Conservation (phyloP, 352 stramenopile genomes). For the Phytophthora fragariae region DNA sequence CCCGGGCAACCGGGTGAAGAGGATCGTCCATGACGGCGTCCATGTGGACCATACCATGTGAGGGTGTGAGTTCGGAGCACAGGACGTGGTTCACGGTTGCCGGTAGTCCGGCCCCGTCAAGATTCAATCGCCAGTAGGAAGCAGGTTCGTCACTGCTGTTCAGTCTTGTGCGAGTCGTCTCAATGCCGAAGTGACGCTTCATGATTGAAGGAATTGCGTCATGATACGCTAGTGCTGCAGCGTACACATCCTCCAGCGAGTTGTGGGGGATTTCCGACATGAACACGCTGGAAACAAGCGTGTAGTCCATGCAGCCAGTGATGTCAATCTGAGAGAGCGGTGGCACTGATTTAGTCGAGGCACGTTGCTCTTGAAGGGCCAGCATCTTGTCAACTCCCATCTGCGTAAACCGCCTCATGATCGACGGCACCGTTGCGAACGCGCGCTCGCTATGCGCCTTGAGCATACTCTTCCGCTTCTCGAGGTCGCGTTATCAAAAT, state of each 20-base stretch:
- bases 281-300: conserved; percentile 61
- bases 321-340: conserved; percentile 40
- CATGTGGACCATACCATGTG: conserved; percentile 37
- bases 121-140: conserved; percentile 28
- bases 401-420: conserved; percentile 35
- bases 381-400: conserved; percentile 38
- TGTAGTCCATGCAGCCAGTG: conserved; percentile 33
- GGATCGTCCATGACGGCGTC: conserved; percentile 39
- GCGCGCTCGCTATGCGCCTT: conserved; percentile 42
- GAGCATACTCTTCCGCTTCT: conserved; percentile 32
- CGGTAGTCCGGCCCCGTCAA: conserved; percentile 20
- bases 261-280: conserved; percentile 55
- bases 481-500: conserved; percentile 35
- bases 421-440: conserved; percentile 32
- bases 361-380: conserved; percentile 7
- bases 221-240: conserved; percentile 29
- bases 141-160: conserved; percentile 19
- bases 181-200: conserved; percentile 41
- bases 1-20: conserved; percentile 19
- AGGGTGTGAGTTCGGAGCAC: conserved; percentile 33
- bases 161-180: conserved; percentile 24
- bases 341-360: conserved; percentile 7
- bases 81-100: conserved; percentile 35
- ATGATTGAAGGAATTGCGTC: conserved; percentile 30
- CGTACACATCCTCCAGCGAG: conserved; percentile 40